Evolutionary conservation across 2,329 filamentous ascomycete species (phyloP).

Genomic region (Dactylella cylindrospora): DNA sequence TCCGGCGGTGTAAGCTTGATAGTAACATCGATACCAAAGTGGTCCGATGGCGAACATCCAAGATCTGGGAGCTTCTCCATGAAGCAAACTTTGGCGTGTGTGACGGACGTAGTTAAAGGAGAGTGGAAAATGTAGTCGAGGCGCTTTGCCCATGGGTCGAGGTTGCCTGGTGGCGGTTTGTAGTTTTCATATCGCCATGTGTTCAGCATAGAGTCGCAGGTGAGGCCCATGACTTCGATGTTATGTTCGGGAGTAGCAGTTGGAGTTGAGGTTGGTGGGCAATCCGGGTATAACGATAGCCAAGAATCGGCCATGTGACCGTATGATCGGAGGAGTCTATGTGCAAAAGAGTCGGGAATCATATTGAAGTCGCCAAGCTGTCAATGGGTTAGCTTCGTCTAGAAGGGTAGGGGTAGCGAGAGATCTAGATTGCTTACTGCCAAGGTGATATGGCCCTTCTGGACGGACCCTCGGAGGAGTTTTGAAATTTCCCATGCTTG

Average conservation of each 20-base stretch:
- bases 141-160: slow-evolving; percentile 76
- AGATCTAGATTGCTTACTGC: slow-evolving; percentile 53
- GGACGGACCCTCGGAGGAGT: slow-evolving; percentile 76
- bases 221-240: slow-evolving; percentile 69
- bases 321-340: slow-evolving; percentile 77
- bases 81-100: slow-evolving; percentile 73
- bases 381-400: not conserved
- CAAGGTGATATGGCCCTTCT: slow-evolving; percentile 78
- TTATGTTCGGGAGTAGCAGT: slow-evolving; percentile 78
- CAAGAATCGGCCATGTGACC: slow-evolving; percentile 79
- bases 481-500: slow-evolving; percentile 96
- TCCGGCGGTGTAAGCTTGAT: slow-evolving; percentile 57
- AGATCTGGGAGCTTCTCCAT: slow-evolving; percentile 67
- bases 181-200: slow-evolving; percentile 89
- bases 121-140: slow-evolving; percentile 83
- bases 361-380: slow-evolving; percentile 90
- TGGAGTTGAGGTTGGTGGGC: slow-evolving; percentile 73
- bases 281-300: slow-evolving; percentile 79
- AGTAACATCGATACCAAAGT: slow-evolving; percentile 86
- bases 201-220: slow-evolving; percentile 82
- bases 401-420: not conserved
- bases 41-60: slow-evolving; percentile 85
- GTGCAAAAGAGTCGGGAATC: slow-evolving; percentile 80
- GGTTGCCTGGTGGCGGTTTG: slow-evolving; percentile 65
- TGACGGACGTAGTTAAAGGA: slow-evolving; percentile 55